Base-by-base conservation (phyloP, 495 filamentous ascomycete species). In the Aspergillus heteromorphus region DNA sequence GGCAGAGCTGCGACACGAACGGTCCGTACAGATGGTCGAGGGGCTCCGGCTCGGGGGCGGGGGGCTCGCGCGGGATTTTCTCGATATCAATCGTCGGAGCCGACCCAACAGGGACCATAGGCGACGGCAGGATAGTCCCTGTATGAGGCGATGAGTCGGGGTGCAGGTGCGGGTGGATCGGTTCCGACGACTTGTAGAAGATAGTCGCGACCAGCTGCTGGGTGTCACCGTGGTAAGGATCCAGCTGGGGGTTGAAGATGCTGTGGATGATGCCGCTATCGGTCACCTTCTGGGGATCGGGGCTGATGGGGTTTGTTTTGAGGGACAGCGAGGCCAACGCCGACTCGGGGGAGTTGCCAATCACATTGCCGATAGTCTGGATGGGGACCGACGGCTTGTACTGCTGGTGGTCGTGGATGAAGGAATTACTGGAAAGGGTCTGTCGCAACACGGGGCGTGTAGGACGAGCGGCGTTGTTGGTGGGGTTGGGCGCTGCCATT, bases 21-120 rank as follows among this genome's bases (percentile, higher is more conserved):
- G 82, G 81, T 9, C 87, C 88, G 65, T 90, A 91, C 40, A 91
- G 76, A 57, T 87, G 85, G 64, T 90, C 87, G 45, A 90, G 76
- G 20, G 83, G 80, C 60, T 88, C 85, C 68, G 84, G 72, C 61
- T 75, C 80, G 34, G 70, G 78, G 36, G 78, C 74, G 14, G 86
- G 84, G 13, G 87, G 83, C 66, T 89, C 87, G 45, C 88, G 80
- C 7, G 87, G 86, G 57, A 87, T 85, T 54, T 82, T 82, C 40
- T 86, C 83, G 27, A 87, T 79, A 49, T 84, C 83, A 43, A 78
- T 76, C 34, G 82, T 85, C 9, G 87, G 87, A 6, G 85, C 83
- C n/a, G 73, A 75, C 9, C 76, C 75, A n/a, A 66, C 61, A 8
- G 75, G 72, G 18, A 75, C 64, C 20, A 58, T 61, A 17, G 76